Percentiles rank a stretch among this genome's conserved stretches.
phyloP scores from a whole-genome alignment of 116 monocot species.

The Dioscorea cayenensis region DNA sequence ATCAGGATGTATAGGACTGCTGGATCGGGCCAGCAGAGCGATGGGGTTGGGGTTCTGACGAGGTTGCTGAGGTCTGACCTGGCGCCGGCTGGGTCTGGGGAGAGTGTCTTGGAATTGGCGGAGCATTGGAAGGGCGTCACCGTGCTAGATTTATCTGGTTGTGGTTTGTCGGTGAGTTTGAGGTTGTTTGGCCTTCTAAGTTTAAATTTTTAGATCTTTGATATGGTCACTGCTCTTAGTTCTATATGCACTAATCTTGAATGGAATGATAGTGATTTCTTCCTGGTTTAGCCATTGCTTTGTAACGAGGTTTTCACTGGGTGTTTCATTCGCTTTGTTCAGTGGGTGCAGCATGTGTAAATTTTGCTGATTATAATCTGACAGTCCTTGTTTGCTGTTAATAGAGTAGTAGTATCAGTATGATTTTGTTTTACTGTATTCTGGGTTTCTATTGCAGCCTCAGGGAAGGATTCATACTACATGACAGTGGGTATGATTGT shows the following conservation, averaged over 20 bases:
- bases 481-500: background rate
- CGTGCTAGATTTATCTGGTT: conserved; percentile 53
- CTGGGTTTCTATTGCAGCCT: background rate
- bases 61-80: conserved; percentile 50
- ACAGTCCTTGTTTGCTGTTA: background rate
- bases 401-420: background rate
- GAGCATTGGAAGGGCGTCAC: conserved; percentile 74
- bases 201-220: background rate
- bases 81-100: conserved; percentile 17
- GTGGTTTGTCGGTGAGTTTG: conserved; percentile 67
- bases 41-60: conserved; percentile 68
- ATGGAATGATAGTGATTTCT: background rate
- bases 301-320: background rate
- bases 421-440: background rate
- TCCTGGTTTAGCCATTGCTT: background rate
- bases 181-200: background rate
- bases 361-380: background rate
- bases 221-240: background rate
- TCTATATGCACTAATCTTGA: background rate
- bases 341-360: background rate
- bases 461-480: background rate
- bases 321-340: background rate
- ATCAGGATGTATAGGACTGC: conserved; percentile 53
- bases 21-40: conserved; percentile 80
- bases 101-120: conserved; percentile 23